phyloP scores from a whole-genome alignment of 495 filamentous ascomycete species.

The Tetracladium marchalianum region DNA sequence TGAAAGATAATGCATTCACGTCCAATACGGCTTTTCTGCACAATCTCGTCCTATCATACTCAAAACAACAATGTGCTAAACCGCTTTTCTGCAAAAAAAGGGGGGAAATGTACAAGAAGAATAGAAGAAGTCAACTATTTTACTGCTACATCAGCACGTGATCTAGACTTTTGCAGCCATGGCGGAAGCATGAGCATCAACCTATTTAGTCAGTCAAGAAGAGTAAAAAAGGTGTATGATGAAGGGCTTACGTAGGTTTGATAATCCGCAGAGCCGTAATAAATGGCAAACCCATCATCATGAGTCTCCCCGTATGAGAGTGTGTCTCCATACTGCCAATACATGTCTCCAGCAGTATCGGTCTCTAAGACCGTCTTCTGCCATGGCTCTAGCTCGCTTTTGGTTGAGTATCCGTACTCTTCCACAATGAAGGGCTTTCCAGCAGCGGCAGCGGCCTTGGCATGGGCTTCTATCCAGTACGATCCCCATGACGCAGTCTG shows the following conservation, averaged over 20 bases:
- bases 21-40: too few relatives aligned
- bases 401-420: constrained; percentile 28
- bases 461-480: constrained; percentile 50
- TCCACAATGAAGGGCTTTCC: constrained; percentile 55
- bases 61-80: too few relatives aligned
- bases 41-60: too few relatives aligned
- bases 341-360: constrained; percentile 15
- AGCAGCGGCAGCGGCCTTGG: constrained; percentile 36
- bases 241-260: constrained; percentile 34
- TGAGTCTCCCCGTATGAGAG: constrained; percentile 31
- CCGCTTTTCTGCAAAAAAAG: too few relatives aligned
- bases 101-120: too few relatives aligned
- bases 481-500: constrained; percentile 29
- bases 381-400: constrained; percentile 2
- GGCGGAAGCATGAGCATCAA: too few relatives aligned
- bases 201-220: too few relatives aligned
- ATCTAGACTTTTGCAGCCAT: too few relatives aligned
- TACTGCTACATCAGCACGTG: too few relatives aligned
- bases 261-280: constrained; percentile 43
- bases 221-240: too few relatives aligned
- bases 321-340: constrained; percentile 22
- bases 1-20: too few relatives aligned
- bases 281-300: constrained; percentile 49
- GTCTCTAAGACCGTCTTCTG: constrained; percentile 13
- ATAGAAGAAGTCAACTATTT: too few relatives aligned